Evolutionary conservation across 306 rosid genomes (phyloP).

Genomic region (Cyamopsis tetragonoloba): DNA sequence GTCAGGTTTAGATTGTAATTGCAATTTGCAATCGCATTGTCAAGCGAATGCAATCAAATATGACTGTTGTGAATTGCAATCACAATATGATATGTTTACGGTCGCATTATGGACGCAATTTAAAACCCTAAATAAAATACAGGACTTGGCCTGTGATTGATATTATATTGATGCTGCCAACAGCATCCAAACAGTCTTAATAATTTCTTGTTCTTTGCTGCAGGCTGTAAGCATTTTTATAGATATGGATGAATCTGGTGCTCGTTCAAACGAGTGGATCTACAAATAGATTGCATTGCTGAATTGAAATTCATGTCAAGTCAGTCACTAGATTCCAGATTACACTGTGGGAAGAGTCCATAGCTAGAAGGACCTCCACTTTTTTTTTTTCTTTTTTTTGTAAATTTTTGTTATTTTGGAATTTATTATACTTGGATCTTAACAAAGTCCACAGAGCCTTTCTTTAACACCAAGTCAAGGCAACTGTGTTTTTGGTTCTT

Average conservation of each 20-base stretch:
- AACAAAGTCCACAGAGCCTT: slow-evolving; percentile 7
- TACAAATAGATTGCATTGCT: slow-evolving; percentile 55
- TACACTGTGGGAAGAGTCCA: background rate
- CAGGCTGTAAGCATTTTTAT: slow-evolving; percentile 98
- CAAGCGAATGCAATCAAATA: no score
- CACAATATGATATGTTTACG: no score
- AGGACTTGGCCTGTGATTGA: no score
- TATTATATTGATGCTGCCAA: no score
- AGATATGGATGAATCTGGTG: slow-evolving; percentile 93
- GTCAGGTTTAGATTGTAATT: no score
- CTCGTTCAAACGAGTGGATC: slow-evolving; percentile 89
- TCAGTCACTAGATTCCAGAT: background rate
- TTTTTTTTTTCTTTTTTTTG: no score
- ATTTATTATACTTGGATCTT: slow-evolving; percentile 9
- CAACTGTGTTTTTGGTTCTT: slow-evolving; percentile 19
- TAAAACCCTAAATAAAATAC: no score
- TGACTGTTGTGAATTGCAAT: no score
- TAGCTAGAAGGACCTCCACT: slow-evolving; percentile 12
- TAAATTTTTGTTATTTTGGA: background rate
- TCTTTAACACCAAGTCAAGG: slow-evolving; percentile 26
- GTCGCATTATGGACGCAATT: no score
- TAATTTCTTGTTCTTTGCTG: slow-evolving; percentile 20
- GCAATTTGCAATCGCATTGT: no score
- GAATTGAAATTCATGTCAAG: slow-evolving; percentile 10
- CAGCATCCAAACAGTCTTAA: background rate